phyloP scores from a whole-genome alignment of 768 basidiomycete genomes.

The Boletus sensibilis region DNA sequence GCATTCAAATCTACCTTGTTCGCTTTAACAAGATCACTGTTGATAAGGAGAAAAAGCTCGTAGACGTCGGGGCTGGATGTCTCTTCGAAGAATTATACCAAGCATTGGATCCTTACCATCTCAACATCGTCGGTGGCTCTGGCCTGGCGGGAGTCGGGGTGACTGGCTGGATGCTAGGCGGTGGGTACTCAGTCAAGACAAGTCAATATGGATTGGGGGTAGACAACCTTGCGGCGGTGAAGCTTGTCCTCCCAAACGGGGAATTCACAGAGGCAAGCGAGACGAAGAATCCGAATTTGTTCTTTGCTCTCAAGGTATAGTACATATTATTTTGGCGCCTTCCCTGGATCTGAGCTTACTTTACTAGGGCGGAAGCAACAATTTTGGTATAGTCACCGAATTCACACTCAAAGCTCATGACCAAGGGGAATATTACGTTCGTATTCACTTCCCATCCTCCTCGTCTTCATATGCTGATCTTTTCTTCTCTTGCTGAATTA shows the following conservation, averaged over 20 bases:
- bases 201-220: conserved; percentile 35
- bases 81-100: conserved; percentile 32
- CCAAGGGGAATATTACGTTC: conserved; percentile 5
- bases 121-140: conserved; percentile 27
- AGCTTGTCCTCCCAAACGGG: conserved; percentile 34
- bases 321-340: background rate
- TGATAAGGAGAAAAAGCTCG: background rate
- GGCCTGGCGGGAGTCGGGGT: conserved; percentile 29
- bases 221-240: conserved; percentile 32
- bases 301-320: conserved; percentile 7
- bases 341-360: background rate
- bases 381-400: conserved; percentile 28
- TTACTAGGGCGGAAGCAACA: conserved; percentile 27
- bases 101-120: conserved; percentile 1
- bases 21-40: conserved; percentile 25
- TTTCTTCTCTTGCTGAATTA: background rate
- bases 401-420: conserved; percentile 23
- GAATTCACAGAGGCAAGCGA: background rate
- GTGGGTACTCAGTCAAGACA: conserved; percentile 37
- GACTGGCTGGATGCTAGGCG: conserved; percentile 35
- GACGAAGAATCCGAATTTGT: background rate
- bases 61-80: conserved; percentile 28
- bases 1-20: conserved; percentile 29
- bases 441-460: background rate
- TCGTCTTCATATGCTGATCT: background rate